Conservation (phyloP, 306 rosid genomes). For the Castanea mollissima region DNA sequence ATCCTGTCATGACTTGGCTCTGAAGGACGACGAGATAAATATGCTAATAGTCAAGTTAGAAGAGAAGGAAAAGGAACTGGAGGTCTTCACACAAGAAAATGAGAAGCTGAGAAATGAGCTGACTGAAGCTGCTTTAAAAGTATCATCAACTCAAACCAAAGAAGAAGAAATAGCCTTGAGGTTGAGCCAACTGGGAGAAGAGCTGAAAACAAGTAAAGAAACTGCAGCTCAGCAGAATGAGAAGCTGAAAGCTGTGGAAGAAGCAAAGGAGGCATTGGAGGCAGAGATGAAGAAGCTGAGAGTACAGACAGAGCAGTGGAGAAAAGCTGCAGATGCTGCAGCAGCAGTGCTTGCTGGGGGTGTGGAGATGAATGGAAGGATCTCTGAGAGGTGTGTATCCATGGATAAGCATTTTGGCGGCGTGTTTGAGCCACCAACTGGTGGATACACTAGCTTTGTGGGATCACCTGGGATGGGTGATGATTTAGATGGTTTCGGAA, state of each 20-base stretch:
- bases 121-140: constrained; percentile 41
- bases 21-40: constrained; percentile 48
- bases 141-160: constrained; percentile 42
- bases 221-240: constrained; percentile 40
- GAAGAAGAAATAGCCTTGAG: constrained; percentile 46
- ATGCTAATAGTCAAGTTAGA: constrained; percentile 46
- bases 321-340: constrained; percentile 93
- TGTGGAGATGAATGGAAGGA: constrained; percentile 57
- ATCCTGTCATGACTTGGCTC: constrained; percentile 34
- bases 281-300: constrained; percentile 79
- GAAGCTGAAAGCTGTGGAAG: constrained; percentile 53
- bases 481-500: constrained; percentile 59
- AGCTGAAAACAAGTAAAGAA: constrained; percentile 48
- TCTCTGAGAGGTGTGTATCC: constrained; percentile 77
- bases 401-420: constrained; percentile 81
- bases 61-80: constrained; percentile 51
- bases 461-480: constrained; percentile 66
- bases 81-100: constrained; percentile 35
- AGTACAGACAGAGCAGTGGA: constrained; percentile 88
- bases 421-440: constrained; percentile 52
- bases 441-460: constrained; percentile 60
- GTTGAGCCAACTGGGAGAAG: constrained; percentile 45
- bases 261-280: constrained; percentile 57
- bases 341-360: constrained; percentile 81
- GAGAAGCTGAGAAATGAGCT: constrained; percentile 52